phyloP scores from a whole-genome alignment of 2,329 filamentous ascomycete species.

The Raffaelea deltoideospora region DNA sequence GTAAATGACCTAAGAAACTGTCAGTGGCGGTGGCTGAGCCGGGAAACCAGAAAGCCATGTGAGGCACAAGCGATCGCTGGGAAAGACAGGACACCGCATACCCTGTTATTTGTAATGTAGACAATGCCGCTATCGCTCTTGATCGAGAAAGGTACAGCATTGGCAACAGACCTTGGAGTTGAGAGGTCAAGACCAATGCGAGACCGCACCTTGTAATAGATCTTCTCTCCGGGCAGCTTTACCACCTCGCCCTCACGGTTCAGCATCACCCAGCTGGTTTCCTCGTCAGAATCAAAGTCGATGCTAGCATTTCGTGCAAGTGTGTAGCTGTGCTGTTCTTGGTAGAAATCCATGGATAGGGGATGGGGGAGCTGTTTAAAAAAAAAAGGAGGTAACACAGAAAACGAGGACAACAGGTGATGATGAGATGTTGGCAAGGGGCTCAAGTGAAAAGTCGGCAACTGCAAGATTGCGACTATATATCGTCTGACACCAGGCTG shows the following conservation, averaged over 20 bases:
- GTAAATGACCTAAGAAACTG: slow-evolving; percentile 57
- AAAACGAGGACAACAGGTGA: no score
- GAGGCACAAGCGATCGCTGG: not conserved
- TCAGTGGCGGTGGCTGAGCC: not conserved
- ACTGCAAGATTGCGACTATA: no score
- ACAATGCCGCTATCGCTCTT: slow-evolving; percentile 62
- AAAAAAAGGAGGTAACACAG: not conserved
- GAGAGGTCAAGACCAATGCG: slow-evolving; percentile 65
- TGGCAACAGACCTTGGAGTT: slow-evolving; percentile 50
- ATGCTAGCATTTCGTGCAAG: slow-evolving; percentile 22
- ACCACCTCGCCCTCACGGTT: slow-evolving; percentile 60
- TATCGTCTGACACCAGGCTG: no score
- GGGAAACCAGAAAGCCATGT: not conserved
- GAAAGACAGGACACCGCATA: slow-evolving; percentile 25
- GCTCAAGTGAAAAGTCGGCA: no score
- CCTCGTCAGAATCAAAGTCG: slow-evolving; percentile 36
- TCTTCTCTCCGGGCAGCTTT: slow-evolving; percentile 69
- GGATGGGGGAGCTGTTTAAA: not conserved
- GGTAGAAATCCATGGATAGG: slow-evolving; percentile 10
- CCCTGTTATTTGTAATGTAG: slow-evolving; percentile 74
- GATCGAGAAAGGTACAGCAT: slow-evolving; percentile 47
- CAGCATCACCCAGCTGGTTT: slow-evolving; percentile 78
- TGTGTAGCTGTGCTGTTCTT: slow-evolving; percentile 20
- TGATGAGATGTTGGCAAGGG: no score
- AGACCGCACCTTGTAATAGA: slow-evolving; percentile 65